Evolutionary conservation across 192 early-diverging fungal genomes (phyloP).

Genomic region (Backusella morwellensis): DNA sequence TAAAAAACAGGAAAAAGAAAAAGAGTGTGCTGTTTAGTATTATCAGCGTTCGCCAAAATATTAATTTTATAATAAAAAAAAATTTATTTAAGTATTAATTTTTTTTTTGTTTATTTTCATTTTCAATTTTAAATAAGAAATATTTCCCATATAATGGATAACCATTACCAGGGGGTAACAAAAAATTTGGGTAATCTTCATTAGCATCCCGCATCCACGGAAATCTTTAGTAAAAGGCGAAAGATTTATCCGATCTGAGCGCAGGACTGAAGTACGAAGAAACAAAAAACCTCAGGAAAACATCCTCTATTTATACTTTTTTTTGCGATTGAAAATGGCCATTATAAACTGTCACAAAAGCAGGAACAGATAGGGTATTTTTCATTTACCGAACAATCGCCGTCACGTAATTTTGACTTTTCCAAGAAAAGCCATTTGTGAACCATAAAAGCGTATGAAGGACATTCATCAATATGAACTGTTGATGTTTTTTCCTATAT

Average conservation of each 20-base stretch:
- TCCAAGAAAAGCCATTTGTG: no score
- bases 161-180: neutral
- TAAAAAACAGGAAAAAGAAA: no score
- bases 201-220: constrained; percentile 25
- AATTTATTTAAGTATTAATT: no score
- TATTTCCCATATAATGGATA: neutral
- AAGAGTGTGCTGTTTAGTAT: no score
- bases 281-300: neutral
- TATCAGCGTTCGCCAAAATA: no score
- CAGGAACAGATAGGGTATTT: neutral
- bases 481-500: no score
- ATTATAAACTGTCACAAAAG: neutral
- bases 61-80: no score
- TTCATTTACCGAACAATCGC: neutral
- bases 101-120: neutral
- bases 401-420: neutral
- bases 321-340: neutral
- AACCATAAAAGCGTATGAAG: no score
- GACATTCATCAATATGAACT: no score
- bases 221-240: constrained; percentile 33
- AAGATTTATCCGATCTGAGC: constrained; percentile 29
- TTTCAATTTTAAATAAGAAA: neutral
- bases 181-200: constrained; percentile 25
- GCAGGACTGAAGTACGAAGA: constrained; percentile 18
- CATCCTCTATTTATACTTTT: constrained; percentile 17